Evolutionary conservation across 2,329 filamentous ascomycete genomes (phyloP), one percentile per base, ranked within the genome.

Genomic region (Geosmithia putterillii): DNA sequence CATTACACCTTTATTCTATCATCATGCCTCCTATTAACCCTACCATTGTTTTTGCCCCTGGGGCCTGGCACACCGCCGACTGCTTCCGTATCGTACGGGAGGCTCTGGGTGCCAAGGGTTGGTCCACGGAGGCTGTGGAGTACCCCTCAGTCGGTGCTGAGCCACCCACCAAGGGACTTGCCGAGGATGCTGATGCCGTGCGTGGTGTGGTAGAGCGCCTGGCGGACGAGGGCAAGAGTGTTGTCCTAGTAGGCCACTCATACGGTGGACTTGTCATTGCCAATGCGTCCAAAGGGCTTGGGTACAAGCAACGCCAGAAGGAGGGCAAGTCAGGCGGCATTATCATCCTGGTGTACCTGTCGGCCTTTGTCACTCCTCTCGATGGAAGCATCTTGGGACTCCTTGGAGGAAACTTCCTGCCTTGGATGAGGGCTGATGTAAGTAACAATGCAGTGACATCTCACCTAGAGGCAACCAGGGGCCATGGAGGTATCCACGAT

Each of bases 221-320:
- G 14, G 50, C 55, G 6, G 57, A 60, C 18, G 44, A 51, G 3
- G 60, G 60, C 15, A 63, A 64, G 39, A 55, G 68, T 22, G 58
- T 71, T 14, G 49, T 70, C 1, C 57, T 70, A 2, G 49, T 64
- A 5, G 55, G 59, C 4, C 66, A 71, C 47, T 68, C 62, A 2
- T 69, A 67, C 52, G 60, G 62, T n/a, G 67, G 66, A 14, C 52
- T 65, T 1, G 54, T 66, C 2, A 60, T 57, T 7, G 54, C 56
- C 22, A 61, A 61, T 39, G 66, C 62, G 0, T 50, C 68, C 8
- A 48, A 53, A 12, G 61, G 60, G 0, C 51, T 63, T 1, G 55
- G 58, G 2, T 57, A 62, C 40, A 54, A 53, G 32, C 50, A 61
- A 18, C 55, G 64, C 8, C 46, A 51, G 22, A 47, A 45, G 0